Conservation (phyloP, 2,329 filamentous ascomycete species). For the Exophiala viscosa region DNA sequence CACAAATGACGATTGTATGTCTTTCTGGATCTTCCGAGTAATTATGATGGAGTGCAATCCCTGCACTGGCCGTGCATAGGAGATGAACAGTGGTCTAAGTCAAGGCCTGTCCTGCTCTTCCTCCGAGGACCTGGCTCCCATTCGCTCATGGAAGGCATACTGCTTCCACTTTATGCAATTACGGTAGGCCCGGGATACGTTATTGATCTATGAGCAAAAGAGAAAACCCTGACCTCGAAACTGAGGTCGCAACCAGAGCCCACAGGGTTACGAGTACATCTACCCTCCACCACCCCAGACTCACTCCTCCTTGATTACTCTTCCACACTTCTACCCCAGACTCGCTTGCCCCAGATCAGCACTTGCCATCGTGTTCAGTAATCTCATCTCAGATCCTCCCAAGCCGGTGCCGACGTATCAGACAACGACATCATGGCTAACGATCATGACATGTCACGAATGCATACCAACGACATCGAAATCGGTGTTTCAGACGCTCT, state of each 20-base stretch:
- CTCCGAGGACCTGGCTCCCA: not conserved
- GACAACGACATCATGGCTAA: not conserved
- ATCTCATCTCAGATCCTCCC: not conserved
- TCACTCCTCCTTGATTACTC: not conserved
- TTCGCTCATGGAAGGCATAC: not conserved
- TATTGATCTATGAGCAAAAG: not conserved
- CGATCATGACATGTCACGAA: conserved; percentile 20
- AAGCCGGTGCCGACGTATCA: not conserved
- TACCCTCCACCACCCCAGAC: not conserved
- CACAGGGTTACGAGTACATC: not conserved
- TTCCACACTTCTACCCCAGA: conserved; percentile 3
- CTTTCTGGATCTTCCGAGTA: not conserved
- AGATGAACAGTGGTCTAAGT: not conserved
- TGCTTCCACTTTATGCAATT: not conserved
- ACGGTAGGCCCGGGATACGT: not conserved
- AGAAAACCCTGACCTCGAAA: not conserved
- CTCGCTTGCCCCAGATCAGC: not conserved
- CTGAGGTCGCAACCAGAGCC: too few species aligned
- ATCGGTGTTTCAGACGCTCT: conserved; percentile 54
- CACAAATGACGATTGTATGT: not conserved
- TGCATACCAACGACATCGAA: conserved; percentile 39
- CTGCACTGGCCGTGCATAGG: too few species aligned
- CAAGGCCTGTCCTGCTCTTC: not conserved
- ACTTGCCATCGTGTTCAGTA: not conserved
- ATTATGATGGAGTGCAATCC: not conserved